Percentiles rank a stretch among this genome's conserved stretches.
phyloP scores from a whole-genome alignment of 345 rosid species.

The Geranium rotundifolium region DNA sequence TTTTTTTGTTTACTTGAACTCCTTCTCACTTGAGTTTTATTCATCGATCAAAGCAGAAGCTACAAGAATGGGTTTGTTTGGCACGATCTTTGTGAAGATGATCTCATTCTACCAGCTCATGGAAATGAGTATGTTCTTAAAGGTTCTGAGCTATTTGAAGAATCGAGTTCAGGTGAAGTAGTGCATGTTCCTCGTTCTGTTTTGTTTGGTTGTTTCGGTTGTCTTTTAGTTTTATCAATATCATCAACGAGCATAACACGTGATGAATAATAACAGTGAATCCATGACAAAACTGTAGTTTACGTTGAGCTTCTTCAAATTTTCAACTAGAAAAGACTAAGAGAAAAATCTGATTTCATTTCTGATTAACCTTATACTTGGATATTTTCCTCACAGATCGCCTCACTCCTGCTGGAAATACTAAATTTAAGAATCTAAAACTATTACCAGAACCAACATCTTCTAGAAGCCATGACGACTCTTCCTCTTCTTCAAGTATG shows the following conservation, averaged over 20 bases:
- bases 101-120: slow-evolving; percentile 78
- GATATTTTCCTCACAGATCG: slow-evolving; percentile 26
- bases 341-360: too few relatives aligned
- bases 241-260: too few relatives aligned
- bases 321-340: not conserved
- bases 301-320: not conserved
- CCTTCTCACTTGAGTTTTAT: not conserved
- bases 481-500: slow-evolving; percentile 69
- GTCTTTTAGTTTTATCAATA: too few relatives aligned
- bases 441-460: slow-evolving; percentile 67
- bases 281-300: too few relatives aligned
- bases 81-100: slow-evolving; percentile 90
- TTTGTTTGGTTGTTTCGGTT: too few relatives aligned
- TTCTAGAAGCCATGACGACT: slow-evolving; percentile 71
- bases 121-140: slow-evolving; percentile 87
- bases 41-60: slow-evolving; percentile 43
- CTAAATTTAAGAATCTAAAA: slow-evolving; percentile 29
- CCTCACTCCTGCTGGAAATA: slow-evolving; percentile 32
- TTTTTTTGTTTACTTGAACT: not conserved
- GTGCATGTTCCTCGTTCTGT: not conserved
- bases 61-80: slow-evolving; percentile 96
- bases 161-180: slow-evolving; percentile 50
- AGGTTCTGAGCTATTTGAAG: slow-evolving; percentile 84
- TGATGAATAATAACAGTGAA: too few relatives aligned
- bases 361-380: not conserved